A percentile compares a stretch with the other conserved stretches of the same genome.
These are phyloP conservation scores for Flaveria linearis DNA, from an alignment of 129 eudicot genomes.

Conservation along the genomic window DNA sequence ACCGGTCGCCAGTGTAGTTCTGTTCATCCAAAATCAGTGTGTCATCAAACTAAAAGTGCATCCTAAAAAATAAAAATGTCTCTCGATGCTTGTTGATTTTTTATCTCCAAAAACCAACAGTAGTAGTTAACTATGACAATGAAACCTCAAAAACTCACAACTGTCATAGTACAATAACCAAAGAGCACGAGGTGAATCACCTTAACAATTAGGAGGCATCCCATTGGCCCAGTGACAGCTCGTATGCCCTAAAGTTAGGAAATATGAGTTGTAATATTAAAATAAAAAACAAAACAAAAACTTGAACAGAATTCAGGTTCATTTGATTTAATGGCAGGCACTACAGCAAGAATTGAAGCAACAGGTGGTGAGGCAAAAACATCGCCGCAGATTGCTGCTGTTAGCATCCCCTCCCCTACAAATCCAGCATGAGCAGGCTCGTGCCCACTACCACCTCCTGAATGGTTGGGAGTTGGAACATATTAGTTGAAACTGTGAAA, in stretches of 20 bases:
- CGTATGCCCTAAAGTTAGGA: slow-evolving; percentile 68
- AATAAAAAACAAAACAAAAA: background rate
- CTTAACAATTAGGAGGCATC: slow-evolving; percentile 98
- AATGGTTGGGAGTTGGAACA: slow-evolving; percentile 1
- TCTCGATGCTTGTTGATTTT: background rate
- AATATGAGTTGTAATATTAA: slow-evolving; percentile 25
- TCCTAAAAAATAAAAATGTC: slow-evolving; percentile 3
- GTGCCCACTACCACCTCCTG: slow-evolving; percentile 99
- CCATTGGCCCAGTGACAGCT: slow-evolving; percentile 97
- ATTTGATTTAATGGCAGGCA: slow-evolving; percentile 13
- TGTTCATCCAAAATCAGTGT: slow-evolving; percentile 34
- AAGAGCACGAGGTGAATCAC: slow-evolving; percentile 40
- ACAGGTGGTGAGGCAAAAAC: slow-evolving; percentile 96
- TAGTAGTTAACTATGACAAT: slow-evolving; percentile 7
- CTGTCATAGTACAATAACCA: slow-evolving; percentile 3
- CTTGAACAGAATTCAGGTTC: slow-evolving; percentile 8
- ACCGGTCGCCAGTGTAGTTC: slow-evolving; percentile 94
- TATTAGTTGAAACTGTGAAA: slow-evolving; percentile 15
- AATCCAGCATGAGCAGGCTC: slow-evolving; percentile 99
- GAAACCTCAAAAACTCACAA: background rate
- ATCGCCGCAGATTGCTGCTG: slow-evolving; percentile 98
- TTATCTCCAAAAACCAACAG: slow-evolving; percentile 12
- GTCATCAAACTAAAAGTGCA: background rate
- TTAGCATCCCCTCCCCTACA: slow-evolving; percentile 98
- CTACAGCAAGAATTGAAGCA: slow-evolving; percentile 88